Evolutionary conservation across 2,329 filamentous ascomycete species (phyloP).

Genomic region (Trematosphaeria pertusa): DNA sequence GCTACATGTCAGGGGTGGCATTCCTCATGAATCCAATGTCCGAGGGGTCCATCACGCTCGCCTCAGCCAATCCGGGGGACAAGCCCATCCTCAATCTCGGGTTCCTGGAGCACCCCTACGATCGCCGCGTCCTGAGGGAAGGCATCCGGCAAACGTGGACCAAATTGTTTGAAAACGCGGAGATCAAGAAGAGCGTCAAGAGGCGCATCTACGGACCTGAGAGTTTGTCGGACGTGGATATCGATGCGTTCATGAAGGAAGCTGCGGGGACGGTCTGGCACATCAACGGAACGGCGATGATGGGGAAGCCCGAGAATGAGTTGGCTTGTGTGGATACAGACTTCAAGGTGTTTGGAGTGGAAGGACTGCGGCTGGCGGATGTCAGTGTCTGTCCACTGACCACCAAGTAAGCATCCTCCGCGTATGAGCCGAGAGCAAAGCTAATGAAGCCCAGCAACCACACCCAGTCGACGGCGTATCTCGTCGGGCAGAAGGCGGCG

Average conservation of each 20-base stretch:
- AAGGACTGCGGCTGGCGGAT: slow-evolving; percentile 50
- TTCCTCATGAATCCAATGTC: slow-evolving; percentile 62
- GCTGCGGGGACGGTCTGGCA: slow-evolving; percentile 45
- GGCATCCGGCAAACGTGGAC: slow-evolving; percentile 48
- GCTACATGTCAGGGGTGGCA: slow-evolving; percentile 34
- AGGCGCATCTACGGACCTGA: slow-evolving; percentile 52
- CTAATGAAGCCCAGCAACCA: slow-evolving; percentile 54
- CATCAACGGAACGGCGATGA: slow-evolving; percentile 45
- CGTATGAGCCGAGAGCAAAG: background rate
- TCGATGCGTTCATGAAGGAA: slow-evolving; percentile 47
- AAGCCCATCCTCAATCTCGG: slow-evolving; percentile 62
- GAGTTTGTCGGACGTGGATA: slow-evolving; percentile 58
- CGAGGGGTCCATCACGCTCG: slow-evolving; percentile 59
- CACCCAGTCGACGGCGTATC: slow-evolving; percentile 44
- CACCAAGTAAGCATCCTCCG: slow-evolving; percentile 44
- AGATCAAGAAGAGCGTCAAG: slow-evolving; percentile 58
- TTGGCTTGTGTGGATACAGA: slow-evolving; percentile 47
- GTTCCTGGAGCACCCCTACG: slow-evolving; percentile 62
- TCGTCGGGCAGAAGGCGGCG: slow-evolving; percentile 43
- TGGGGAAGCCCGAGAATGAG: slow-evolving; percentile 44
- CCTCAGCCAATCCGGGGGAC: slow-evolving; percentile 59
- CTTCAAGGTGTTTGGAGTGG: slow-evolving; percentile 47
- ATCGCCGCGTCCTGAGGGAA: slow-evolving; percentile 49
- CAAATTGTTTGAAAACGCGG: slow-evolving; percentile 55
- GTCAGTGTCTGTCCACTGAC: slow-evolving; percentile 42